phyloP scores from a whole-genome alignment of 441 rosid genomes.

The Corymbia citriodora region DNA sequence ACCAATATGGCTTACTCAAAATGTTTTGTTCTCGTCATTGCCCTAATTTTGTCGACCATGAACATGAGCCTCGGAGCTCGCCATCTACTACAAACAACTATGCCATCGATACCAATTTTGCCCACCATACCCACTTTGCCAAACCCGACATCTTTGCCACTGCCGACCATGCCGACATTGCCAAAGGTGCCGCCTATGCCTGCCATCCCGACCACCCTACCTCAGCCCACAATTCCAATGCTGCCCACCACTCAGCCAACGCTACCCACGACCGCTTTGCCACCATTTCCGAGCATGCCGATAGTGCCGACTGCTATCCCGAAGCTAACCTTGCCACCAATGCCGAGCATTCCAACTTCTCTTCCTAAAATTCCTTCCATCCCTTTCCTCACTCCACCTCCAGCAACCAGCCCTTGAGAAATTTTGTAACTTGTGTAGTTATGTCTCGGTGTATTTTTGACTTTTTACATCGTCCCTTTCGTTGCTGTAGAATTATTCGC shows the following conservation, averaged over 20 bases:
- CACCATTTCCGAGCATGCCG: neutral
- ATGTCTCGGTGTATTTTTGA: neutral
- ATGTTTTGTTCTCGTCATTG: accelerated
- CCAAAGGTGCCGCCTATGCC: neutral
- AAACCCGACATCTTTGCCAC: neutral
- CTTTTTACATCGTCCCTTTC: neutral
- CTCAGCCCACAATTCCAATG: neutral
- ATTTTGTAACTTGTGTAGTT: neutral
- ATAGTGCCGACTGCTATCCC: neutral
- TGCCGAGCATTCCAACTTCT: neutral
- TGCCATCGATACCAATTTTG: neutral
- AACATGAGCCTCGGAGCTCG: neutral
- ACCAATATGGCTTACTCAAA: neutral
- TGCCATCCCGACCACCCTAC: neutral
- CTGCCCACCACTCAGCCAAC: neutral
- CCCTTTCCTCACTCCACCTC: neutral
- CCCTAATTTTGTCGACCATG: neutral
- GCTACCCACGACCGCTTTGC: neutral
- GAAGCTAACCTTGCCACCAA: neutral
- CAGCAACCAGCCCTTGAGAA: neutral
- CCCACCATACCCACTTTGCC: neutral
- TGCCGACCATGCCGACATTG: neutral
- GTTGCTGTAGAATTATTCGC: neutral
- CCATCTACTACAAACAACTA: neutral
- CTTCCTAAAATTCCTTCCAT: neutral